Conservation (phyloP, 2,329 filamentous ascomycete genomes). For the Fusarium chaquense region DNA sequence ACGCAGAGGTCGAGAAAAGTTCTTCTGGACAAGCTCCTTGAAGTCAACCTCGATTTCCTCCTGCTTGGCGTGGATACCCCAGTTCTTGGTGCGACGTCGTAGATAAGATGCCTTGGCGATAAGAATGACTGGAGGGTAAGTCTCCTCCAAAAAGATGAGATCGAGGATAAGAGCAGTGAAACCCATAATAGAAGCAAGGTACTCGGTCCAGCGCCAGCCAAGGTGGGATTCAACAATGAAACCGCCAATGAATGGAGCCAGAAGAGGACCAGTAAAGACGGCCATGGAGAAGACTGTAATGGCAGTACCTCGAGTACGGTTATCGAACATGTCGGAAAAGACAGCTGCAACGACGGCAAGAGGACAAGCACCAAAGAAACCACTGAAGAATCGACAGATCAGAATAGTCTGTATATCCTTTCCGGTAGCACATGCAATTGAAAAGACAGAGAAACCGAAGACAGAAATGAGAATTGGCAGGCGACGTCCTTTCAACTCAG, state of each 20-base stretch:
- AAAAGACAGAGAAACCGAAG: conserved; percentile 78
- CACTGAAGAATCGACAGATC: conserved; percentile 78
- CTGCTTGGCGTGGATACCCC: conserved; percentile 78
- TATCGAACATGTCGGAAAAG: conserved; percentile 79
- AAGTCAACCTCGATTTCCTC: conserved; percentile 78
- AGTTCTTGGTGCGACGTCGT: conserved; percentile 73
- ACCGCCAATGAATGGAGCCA: conserved; percentile 77
- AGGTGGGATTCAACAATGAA: conserved; percentile 73
- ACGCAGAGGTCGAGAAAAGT: conserved; percentile 73
- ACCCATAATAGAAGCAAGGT: conserved; percentile 72
- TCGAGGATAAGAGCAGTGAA: conserved; percentile 70
- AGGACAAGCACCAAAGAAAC: conserved; percentile 78
- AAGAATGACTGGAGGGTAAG: conserved; percentile 76
- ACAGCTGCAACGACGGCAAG: conserved; percentile 77
- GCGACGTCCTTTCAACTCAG: conserved; percentile 76
- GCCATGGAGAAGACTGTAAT: conserved; percentile 60
- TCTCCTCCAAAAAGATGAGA: conserved; percentile 74
- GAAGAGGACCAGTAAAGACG: conserved; percentile 74
- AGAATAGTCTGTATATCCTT: conserved; percentile 78
- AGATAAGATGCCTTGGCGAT: conserved; percentile 71
- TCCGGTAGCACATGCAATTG: conserved; percentile 71
- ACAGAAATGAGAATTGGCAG: conserved; percentile 71
- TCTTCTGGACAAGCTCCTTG: conserved; percentile 72
- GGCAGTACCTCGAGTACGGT: conserved; percentile 67
- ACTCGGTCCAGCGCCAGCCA: conserved; percentile 81